These are phyloP conservation scores for Meira nashicola DNA, from an alignment of 1,284 basidiomycete genomes.

Conservation along the genomic window DNA sequence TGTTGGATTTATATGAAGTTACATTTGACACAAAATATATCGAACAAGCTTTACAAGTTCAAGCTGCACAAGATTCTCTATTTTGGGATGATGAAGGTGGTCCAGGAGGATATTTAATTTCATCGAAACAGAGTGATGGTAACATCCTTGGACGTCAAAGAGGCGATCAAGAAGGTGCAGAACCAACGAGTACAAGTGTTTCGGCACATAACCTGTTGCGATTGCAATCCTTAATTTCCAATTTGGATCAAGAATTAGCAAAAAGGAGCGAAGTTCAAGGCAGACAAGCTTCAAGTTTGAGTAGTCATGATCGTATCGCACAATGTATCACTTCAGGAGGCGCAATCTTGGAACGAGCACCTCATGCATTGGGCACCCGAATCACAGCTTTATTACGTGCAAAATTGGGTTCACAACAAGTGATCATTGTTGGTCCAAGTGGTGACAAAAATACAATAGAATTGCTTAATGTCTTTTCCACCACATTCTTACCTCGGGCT, in stretches of 20 bases:
- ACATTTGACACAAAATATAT: conserved; percentile 11
- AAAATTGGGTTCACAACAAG: conserved; percentile 16
- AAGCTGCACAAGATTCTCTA: conserved; percentile 55
- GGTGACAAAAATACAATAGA: conserved; percentile 14
- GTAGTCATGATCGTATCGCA: conserved; percentile 36
- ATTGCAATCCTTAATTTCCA: conserved; percentile 48
- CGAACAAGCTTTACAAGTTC: conserved; percentile 50
- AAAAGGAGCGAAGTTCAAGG: too few relatives aligned
- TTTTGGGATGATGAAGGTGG: conserved; percentile 54
- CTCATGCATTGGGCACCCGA: conserved; percentile 44
- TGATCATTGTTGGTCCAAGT: conserved; percentile 1
- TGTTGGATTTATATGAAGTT: conserved; percentile 12
- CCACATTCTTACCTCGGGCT: conserved; percentile 35
- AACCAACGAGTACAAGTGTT: conserved; percentile 56
- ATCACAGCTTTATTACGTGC: conserved; percentile 43
- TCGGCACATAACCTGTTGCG: conserved; percentile 55
- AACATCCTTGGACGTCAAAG: conserved; percentile 57
- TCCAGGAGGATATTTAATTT: conserved; percentile 56
- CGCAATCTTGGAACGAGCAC: conserved; percentile 35
- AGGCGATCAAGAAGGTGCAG: conserved; percentile 57
- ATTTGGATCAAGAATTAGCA: conserved; percentile 31
- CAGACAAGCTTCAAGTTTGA: not conserved
- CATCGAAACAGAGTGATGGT: conserved; percentile 46
- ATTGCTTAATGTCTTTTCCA: conserved; percentile 20
- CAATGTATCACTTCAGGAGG: conserved; percentile 19